Evolutionary conservation across 768 basidiomycete genomes (phyloP).

Genomic region (Hortiboletus flavorubellus): DNA sequence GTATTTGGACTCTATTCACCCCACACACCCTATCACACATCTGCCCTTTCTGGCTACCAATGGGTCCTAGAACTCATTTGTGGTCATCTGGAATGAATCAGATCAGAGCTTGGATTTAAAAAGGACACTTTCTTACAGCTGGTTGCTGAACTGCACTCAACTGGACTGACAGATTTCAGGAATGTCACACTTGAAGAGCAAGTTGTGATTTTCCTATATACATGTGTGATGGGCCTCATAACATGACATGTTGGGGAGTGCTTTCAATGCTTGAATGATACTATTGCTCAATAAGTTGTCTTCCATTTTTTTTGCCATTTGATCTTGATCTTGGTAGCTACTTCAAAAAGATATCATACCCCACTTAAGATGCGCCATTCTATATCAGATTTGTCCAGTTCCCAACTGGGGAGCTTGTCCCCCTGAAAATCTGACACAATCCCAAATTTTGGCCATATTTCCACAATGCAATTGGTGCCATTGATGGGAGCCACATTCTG

Average conservation of each 20-base stretch:
- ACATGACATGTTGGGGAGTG: neutral
- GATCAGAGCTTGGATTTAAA: too few species aligned
- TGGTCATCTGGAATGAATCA: too few species aligned
- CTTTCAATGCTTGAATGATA: neutral
- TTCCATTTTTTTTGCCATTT: too few species aligned
- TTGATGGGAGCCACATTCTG: neutral
- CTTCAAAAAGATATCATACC: too few species aligned
- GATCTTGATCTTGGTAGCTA: too few species aligned
- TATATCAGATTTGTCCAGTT: neutral
- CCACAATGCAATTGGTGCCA: neutral
- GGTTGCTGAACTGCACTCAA: too few species aligned
- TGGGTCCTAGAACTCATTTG: too few species aligned
- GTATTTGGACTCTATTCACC: too few species aligned
- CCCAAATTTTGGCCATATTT: neutral
- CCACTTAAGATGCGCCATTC: neutral
- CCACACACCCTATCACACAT: too few species aligned
- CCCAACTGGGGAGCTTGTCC: neutral
- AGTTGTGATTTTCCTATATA: neutral
- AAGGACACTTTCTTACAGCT: too few species aligned
- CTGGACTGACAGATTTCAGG: too few species aligned
- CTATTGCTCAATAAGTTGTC: neutral
- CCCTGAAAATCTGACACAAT: neutral
- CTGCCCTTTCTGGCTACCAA: too few species aligned
- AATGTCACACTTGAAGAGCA: neutral
- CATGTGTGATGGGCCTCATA: neutral